Base-by-base conservation (phyloP, 352 stramenopile species). In the Phytopythium sindhum region DNA sequence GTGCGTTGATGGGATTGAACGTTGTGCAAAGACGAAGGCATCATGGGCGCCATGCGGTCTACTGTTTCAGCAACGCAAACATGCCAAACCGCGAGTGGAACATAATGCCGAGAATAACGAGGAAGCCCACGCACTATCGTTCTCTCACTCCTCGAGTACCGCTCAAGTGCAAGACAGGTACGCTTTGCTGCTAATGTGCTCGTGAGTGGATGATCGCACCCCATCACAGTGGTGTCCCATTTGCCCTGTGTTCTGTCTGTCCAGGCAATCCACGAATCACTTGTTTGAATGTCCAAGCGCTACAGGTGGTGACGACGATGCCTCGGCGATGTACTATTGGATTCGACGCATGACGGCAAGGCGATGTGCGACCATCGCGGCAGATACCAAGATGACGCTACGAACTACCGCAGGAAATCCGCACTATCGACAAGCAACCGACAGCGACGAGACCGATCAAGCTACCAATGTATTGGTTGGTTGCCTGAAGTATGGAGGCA, bases 41-140 rank as follows among this genome's bases (percentile, higher is more conserved):
- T 0, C 42, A 4, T 89, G 80, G 80, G 78, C 78, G 10, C 78
- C 78, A 0, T 89, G 80, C 54, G 72, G 67, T 4, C 60, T 67
- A n/a, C 24, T 75, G 7, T 75, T 77, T 44, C 72, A 80, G 41
- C 66, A 28, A 23, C 60, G 7, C 15, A 41, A 26, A 21, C 14
- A 17, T 7, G 50, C 17, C 5, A 41, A 23, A 11, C 8, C 48
- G 24, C 15, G 14, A 35, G 8, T 5, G 15, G 19, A 39, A 41
- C 7, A 5, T 14, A 7, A 41, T 14, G 5, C 15, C 17, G 29
- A 45, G 6, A 4, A 7, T 12, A 29, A 45, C 4, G 4, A 28
- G 14, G 48, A 33, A 10, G n/a, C 4, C 1, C 23, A 55, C 21
- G 14, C 24, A 12, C 12, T n/a, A 4, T 9, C 15, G 14, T 23